Conservation (phyloP, 129 eudicot species). For the Erigeron canadensis region DNA sequence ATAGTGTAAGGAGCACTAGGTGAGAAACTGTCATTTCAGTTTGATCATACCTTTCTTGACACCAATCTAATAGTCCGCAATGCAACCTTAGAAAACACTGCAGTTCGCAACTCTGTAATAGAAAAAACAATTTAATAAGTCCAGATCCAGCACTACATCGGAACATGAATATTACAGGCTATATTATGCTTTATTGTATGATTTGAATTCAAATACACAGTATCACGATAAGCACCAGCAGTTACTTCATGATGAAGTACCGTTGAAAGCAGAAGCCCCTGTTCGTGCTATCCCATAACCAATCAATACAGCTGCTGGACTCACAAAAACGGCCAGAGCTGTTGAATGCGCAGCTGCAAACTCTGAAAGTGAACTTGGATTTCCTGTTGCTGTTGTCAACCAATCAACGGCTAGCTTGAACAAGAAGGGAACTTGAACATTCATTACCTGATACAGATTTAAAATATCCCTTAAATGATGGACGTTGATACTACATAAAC, state of each 20-base stretch:
- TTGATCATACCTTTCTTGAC: constrained; percentile 67
- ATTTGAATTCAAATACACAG: not conserved
- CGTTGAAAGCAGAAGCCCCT: constrained; percentile 95
- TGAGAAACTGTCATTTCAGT: constrained; percentile 6
- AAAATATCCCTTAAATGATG: constrained; percentile 3
- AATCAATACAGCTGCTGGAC: constrained; percentile 85
- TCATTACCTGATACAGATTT: constrained; percentile 55
- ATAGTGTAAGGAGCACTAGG: not conserved
- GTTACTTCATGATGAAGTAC: constrained; percentile 63
- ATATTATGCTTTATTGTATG: not conserved
- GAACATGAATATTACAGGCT: not conserved
- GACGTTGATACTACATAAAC: not conserved
- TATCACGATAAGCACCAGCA: constrained; percentile 42
- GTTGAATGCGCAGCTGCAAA: constrained; percentile 77
- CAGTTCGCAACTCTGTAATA: constrained; percentile 83
- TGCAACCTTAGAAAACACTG: constrained; percentile 94
- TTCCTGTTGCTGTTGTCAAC: constrained; percentile 83
- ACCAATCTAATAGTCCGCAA: constrained; percentile 86
- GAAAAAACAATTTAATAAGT: constrained; percentile 24
- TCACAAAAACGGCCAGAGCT: constrained; percentile 72
- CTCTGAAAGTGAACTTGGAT: constrained; percentile 67
- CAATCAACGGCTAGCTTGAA: constrained; percentile 97
- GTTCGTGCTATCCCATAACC: constrained; percentile 92
- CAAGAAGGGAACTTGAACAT: constrained; percentile 93
- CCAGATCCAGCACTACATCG: not conserved